phyloP scores from a whole-genome alignment of 169 alveolate species.

The Plasmodium berghei region DNA sequence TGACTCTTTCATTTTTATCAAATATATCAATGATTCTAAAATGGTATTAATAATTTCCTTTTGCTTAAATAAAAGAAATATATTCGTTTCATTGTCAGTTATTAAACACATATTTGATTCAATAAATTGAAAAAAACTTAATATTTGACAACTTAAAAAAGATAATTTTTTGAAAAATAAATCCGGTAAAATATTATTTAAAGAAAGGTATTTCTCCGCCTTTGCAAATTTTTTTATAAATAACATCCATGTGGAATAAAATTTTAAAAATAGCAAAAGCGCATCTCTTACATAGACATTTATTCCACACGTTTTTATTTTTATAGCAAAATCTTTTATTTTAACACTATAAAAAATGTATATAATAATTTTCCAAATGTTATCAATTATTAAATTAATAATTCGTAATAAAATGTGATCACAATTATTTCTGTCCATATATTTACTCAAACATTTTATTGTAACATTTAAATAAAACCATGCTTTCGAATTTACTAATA shows the following conservation, averaged over 20 bases:
- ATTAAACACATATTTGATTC: slow-evolving; percentile 31
- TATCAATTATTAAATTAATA: slow-evolving; percentile 63
- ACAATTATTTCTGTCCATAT: slow-evolving; percentile 13
- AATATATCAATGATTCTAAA: slow-evolving; percentile 35
- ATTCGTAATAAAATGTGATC: slow-evolving; percentile 6
- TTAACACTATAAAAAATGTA: slow-evolving; percentile 44
- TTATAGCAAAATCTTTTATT: slow-evolving; percentile 41
- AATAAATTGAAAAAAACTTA: slow-evolving; percentile 50
- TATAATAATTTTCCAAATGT: slow-evolving; percentile 60
- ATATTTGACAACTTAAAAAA: slow-evolving; percentile 30
- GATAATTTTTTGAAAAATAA: slow-evolving; percentile 50
- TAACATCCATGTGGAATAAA: slow-evolving; percentile 62
- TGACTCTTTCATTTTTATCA: slow-evolving; percentile 16
- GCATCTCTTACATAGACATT: slow-evolving; percentile 38
- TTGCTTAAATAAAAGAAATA: slow-evolving; percentile 32
- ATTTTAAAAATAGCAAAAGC: slow-evolving; percentile 33
- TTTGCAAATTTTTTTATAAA: slow-evolving; percentile 25
- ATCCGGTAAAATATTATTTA: slow-evolving; percentile 33
- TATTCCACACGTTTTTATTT: slow-evolving; percentile 20
- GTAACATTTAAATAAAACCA: slow-evolving; percentile 56
- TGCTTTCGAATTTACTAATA: slow-evolving; percentile 48
- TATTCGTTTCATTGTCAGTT: slow-evolving; percentile 37
- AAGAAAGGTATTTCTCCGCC: background rate
- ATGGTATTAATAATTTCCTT: slow-evolving; percentile 51
- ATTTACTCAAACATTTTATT: slow-evolving; percentile 38